Evolutionary conservation across 495 filamentous ascomycete genomes (phyloP), one percentile per base, ranked within the genome.

Genomic region (Cercophora sp.): DNA sequence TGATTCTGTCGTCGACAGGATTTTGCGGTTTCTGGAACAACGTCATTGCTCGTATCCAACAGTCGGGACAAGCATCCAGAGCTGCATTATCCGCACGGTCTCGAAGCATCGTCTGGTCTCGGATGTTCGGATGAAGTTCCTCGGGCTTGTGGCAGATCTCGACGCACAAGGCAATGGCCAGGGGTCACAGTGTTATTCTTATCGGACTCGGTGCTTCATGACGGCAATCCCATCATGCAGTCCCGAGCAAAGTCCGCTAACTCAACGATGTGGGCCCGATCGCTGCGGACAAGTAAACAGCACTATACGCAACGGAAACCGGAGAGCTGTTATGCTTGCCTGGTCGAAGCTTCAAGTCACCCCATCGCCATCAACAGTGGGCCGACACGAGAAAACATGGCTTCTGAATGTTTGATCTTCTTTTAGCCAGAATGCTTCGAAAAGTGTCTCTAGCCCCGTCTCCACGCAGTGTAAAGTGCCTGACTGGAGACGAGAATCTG

Each of bases 391-490:
- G 16, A 29, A 44, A 27, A 45, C 47, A 42, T 24, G 41, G 29
- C 48, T 46, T 59, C 50, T 55, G 51, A 50, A 49, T 48, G 70
- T 75, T 71, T 72, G 70, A 72, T 73, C 69, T 62, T 54, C 70
- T 58, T 75, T 75, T 73, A 73, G 68, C 72, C 72, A 72, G 68
- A 73, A 70, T 70, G 34, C 49, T 41, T 45, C 46, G 32, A 62
- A 52, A 55, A 48, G 44, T 49, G 25, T 47, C 40, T 47, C 26
- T 56, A 35, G 26, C 40, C 32, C 51, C 11, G 43, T 63, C 50
- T 53, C 52, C 48, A 60, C 47, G 41, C 35, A 26, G 34, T 31
- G 22, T 51, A 51, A 52, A 52, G 44, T 57, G 42, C 36, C 32
- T 23, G 35, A 48, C 53, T 43, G 54, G 62, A 60, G 52, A 62